A percentile compares a stretch with the other conserved stretches of the same genome.
Evolutionary conservation across 495 filamentous ascomycete genomes (phyloP).

Genomic region (Lophiotrema nucula): DNA sequence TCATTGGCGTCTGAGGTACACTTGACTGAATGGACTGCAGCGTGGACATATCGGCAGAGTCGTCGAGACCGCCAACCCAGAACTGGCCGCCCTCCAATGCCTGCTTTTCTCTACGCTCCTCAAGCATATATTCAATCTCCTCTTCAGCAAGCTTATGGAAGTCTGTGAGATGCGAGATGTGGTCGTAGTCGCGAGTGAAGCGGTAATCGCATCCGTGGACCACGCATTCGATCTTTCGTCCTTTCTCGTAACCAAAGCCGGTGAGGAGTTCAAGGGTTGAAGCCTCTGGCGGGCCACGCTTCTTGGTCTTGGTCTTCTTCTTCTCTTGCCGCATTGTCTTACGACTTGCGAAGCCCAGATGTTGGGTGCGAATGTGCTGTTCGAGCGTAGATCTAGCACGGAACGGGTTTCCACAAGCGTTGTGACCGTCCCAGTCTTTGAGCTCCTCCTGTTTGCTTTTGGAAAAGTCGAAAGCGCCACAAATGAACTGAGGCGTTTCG

Average conservation of each 20-base stretch:
- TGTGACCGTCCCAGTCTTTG: conserved; percentile 59
- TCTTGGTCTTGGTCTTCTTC: not conserved
- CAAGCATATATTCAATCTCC: conserved; percentile 47
- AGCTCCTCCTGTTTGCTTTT: conserved; percentile 48
- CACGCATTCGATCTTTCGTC: conserved; percentile 58
- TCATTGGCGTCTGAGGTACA: not conserved
- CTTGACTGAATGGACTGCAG: not conserved
- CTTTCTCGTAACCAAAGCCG: conserved; percentile 58
- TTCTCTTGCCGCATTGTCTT: conserved; percentile 4
- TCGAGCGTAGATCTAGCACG: conserved; percentile 70
- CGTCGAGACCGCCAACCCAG: conserved; percentile 44
- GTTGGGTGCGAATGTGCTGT: conserved; percentile 74
- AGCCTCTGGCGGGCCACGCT: not conserved
- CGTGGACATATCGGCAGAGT: not conserved
- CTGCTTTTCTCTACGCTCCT: not conserved
- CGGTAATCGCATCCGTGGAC: conserved; percentile 53
- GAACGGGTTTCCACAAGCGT: conserved; percentile 69
- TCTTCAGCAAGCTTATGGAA: conserved; percentile 52
- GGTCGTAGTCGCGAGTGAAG: conserved; percentile 67
- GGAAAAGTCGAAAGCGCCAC: conserved; percentile 63
- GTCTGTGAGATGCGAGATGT: conserved; percentile 61
- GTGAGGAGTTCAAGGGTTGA: conserved; percentile 49
- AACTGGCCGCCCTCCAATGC: conserved; percentile 35
- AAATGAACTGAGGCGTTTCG: conserved; percentile 65
- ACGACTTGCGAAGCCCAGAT: conserved; percentile 57